phyloP scores from a whole-genome alignment of 1,284 basidiomycete species.

The Pyrrhoderma lamaoense region DNA sequence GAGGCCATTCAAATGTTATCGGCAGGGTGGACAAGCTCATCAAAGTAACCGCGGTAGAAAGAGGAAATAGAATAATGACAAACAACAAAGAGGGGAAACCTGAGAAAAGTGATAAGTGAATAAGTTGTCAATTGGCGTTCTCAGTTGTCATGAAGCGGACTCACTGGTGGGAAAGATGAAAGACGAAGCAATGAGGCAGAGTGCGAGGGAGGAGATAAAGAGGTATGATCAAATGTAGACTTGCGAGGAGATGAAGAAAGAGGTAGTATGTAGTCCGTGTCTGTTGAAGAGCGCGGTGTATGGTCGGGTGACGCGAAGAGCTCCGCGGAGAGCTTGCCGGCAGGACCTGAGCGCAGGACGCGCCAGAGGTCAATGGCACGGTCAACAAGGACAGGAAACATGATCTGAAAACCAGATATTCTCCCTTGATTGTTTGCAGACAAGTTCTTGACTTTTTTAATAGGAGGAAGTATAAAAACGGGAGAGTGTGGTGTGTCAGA shows the following conservation, averaged over 20 bases:
- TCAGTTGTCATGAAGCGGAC: constrained; percentile 16
- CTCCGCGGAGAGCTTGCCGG: constrained; percentile 24
- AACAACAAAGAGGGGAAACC: constrained; percentile 45
- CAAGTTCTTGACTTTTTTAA: background rate
- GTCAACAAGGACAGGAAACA: constrained; percentile 43
- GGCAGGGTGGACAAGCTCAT: constrained; percentile 52
- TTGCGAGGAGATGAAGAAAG: constrained; percentile 53
- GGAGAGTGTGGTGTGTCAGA: constrained; percentile 7
- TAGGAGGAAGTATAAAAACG: constrained; percentile 4
- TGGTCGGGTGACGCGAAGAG: constrained; percentile 31
- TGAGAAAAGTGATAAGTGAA: constrained; percentile 22
- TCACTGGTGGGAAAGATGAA: constrained; percentile 42
- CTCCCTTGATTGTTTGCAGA: background rate
- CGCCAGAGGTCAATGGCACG: constrained; percentile 43
- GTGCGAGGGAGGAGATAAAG: constrained; percentile 32
- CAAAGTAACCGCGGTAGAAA: constrained; percentile 49
- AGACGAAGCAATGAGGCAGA: constrained; percentile 25
- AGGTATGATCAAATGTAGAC: constrained; percentile 42
- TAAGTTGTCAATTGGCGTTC: constrained; percentile 1
- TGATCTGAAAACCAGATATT: constrained; percentile 27
- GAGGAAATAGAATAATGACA: constrained; percentile 60
- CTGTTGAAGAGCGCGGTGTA: constrained; percentile 41
- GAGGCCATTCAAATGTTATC: constrained; percentile 68
- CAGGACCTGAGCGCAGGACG: constrained; percentile 34
- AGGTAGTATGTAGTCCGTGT: constrained; percentile 58